Evolutionary conservation across 2,329 filamentous ascomycete species (phyloP).

Genomic region (Elsinoe australis): DNA sequence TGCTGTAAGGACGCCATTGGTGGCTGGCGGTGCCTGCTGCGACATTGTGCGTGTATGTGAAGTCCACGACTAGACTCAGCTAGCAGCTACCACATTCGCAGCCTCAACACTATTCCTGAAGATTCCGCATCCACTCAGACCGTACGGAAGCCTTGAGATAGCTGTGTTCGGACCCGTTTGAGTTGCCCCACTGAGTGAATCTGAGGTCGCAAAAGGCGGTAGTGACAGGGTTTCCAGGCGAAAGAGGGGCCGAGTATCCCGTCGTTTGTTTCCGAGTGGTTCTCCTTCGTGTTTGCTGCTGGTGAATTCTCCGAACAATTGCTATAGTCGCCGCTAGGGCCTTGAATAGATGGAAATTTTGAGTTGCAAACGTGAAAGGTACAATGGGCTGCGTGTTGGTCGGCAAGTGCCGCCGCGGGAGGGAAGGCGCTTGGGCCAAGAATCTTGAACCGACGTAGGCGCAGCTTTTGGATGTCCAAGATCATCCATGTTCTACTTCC

Average conservation of each 20-base stretch:
- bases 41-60: constrained; percentile 29
- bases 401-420: background rate
- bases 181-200: constrained; percentile 3
- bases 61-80: background rate
- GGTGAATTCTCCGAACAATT: too few relatives aligned
- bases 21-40: constrained; percentile 19
- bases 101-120: background rate
- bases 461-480: background rate
- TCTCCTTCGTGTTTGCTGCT: too few relatives aligned
- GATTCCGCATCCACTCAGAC: background rate
- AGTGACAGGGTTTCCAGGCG: background rate
- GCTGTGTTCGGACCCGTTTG: background rate
- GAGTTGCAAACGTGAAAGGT: constrained; percentile 7
- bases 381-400: background rate
- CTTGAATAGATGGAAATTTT: background rate
- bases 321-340: background rate
- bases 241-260: background rate
- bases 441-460: background rate
- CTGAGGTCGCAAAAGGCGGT: constrained; percentile 10
- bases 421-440: background rate
- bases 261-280: background rate
- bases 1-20: constrained; percentile 36
- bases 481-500: too few relatives aligned
- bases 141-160: background rate
- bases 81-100: constrained; percentile 6